These are phyloP conservation scores for Spinacia oleracea DNA, from an alignment of 179 eudicot genomes.

Conservation along the genomic window DNA sequence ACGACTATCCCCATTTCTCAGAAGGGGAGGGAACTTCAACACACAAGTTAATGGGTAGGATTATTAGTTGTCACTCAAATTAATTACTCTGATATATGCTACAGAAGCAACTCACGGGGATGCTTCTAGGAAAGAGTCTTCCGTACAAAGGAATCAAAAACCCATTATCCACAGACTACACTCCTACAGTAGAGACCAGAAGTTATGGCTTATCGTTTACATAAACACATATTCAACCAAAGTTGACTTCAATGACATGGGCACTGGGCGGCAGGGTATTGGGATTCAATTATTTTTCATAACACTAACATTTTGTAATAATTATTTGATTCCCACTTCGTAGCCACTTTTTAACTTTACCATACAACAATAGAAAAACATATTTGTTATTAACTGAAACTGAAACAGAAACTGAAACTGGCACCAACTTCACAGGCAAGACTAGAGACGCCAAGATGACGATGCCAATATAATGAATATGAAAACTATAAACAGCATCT, in stretches of 20 bases:
- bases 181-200: no score
- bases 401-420: neutral
- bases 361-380: neutral
- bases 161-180: conserved; percentile 33
- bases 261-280: neutral
- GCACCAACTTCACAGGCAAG: conserved; percentile 13
- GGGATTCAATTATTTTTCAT: conserved; percentile 1
- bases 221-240: conserved; percentile 25
- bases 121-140: conserved; percentile 26
- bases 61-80: conserved; percentile 15
- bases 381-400: neutral
- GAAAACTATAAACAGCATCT: neutral
- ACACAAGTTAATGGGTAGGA: neutral
- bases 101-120: conserved; percentile 10
- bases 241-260: conserved; percentile 31
- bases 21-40: neutral
- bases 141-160: conserved; percentile 11
- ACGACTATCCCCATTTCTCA: neutral
- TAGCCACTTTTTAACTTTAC: neutral
- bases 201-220: conserved; percentile 23
- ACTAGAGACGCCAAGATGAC: no score
- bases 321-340: conserved; percentile 5
- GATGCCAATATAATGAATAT: neutral
- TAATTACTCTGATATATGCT: neutral
- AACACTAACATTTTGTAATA: neutral